Base-by-base conservation (phyloP, 176 grass and related monocot species). In the Themeda triandra region DNA sequence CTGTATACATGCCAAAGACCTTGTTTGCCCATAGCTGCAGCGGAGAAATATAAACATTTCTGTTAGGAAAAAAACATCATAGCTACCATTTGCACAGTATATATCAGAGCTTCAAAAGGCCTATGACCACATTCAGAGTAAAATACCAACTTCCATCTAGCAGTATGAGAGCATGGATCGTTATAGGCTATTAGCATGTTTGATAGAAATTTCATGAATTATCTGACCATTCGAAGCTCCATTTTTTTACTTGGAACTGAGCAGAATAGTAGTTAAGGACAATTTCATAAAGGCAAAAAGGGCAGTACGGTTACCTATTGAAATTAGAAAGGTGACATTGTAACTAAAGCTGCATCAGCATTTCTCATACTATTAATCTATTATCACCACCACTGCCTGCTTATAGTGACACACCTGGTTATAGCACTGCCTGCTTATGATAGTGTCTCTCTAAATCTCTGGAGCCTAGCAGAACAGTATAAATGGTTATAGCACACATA, bases 11-110 rank as follows among this genome's bases (percentile, higher is more conserved):
- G 40, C 60, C 63, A 80, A 98, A 80, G 36, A 98, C 62, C 74
- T 88, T 98, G 58, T 92, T 83, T 83, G 87, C 73, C 96, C 96
- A 98, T 58, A 92, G 39, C 96, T 98, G 84, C 10, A 70, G 59
- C 10, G 18, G n/a, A 39, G 10, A 27, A 63, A 63, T 63, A 63
- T 63, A 9, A 27, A 63, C 9, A 27, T 63, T 63, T 63, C 13
- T 63, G 58, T 25, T 8, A 62, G 58, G 28, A 63, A 27, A n/a
- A 68, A 68, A 28, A 45, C 32, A 74, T 32, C 28, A 32, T 49
- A 31, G 28, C 6, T 72, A 45, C 69, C 23, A 48, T 19, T 30
- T 48, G 14, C 41, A 64, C 66, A 21, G 24, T 31, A 25, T 45
- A 37, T 31, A 71, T 19, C 71, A 33, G 11, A 80, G 31, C 40